Conservation (phyloP, 331 rosid species). For the Ulmus americana region DNA sequence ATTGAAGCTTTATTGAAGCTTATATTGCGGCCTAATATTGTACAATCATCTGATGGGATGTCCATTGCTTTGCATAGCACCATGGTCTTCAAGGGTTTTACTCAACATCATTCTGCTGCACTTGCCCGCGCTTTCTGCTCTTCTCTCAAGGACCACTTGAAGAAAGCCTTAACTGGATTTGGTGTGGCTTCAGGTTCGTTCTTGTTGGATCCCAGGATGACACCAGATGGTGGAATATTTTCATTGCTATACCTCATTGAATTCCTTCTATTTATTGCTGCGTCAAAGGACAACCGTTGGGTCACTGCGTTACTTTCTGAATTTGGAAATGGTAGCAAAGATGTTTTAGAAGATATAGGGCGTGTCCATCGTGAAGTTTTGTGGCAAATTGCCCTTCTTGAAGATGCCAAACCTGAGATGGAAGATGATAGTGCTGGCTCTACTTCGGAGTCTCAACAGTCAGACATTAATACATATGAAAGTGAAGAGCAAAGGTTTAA, state of each 20-base stretch:
- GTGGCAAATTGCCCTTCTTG: conserved; percentile 91
- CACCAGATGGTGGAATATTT: conserved; percentile 55
- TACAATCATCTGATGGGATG: conserved; percentile 94
- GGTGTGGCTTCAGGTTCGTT: conserved; percentile 49
- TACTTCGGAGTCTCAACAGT: conserved; percentile 55
- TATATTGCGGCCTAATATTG: conserved; percentile 62
- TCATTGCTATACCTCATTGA: conserved; percentile 78
- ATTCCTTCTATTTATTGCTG: conserved; percentile 95
- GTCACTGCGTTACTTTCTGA: conserved; percentile 80
- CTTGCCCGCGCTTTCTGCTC: conserved; percentile 88
- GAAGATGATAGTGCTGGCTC: conserved; percentile 66
- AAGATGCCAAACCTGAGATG: conserved; percentile 61
- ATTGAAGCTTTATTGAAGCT: conserved; percentile 85
- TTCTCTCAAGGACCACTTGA: conserved; percentile 67
- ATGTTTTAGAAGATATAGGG: conserved; percentile 87
- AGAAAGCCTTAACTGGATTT: conserved; percentile 72
- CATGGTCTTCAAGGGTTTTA: conserved; percentile 93
- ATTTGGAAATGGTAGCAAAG: conserved; percentile 81
- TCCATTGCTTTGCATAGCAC: conserved; percentile 95
- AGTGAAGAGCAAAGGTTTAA: conserved; percentile 79
- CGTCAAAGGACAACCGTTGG: conserved; percentile 97
- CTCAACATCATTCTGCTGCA: conserved; percentile 88
- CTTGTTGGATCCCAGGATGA: conserved; percentile 69
- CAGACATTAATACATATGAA: conserved; percentile 62
- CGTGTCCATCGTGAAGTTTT: conserved; percentile 74